These are phyloP conservation scores for Amanita polypyramis DNA, from an alignment of 768 basidiomycete species.

Conservation along the genomic window DNA sequence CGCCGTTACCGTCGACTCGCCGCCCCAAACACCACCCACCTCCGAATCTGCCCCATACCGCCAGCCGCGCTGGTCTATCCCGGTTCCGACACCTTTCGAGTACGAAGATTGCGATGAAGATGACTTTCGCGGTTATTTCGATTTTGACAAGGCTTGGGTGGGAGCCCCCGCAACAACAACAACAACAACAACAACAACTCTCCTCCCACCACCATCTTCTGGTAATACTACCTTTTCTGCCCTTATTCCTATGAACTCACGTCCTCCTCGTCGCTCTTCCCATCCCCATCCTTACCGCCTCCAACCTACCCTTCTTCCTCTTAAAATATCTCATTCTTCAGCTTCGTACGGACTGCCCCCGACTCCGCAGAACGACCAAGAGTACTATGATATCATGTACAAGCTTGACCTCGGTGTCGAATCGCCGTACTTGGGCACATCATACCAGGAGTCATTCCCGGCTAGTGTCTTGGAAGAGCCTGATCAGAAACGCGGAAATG, in stretches of 20 bases:
- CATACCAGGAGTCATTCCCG: background rate
- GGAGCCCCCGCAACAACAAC: background rate
- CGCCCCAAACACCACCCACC: background rate
- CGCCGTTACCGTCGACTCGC: background rate
- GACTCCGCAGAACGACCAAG: background rate
- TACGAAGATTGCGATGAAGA: background rate
- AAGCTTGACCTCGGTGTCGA: constrained; percentile 2
- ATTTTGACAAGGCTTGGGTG: constrained; percentile 3
- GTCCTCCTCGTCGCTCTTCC: background rate
- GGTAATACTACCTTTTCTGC: background rate
- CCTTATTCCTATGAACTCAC: background rate
- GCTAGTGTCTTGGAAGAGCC: background rate
- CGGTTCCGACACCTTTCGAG: constrained; percentile 1
- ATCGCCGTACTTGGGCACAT: background rate
- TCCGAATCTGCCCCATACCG: too few species aligned
- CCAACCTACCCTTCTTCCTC: background rate
- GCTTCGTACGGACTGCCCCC: background rate
- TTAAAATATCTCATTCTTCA: background rate
- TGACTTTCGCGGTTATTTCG: constrained; percentile 6
- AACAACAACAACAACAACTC: too few species aligned
- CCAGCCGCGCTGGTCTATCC: background rate
- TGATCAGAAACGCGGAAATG: background rate
- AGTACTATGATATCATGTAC: constrained; percentile 1
- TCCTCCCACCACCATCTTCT: background rate
- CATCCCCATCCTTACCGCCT: constrained; percentile 6